A percentile compares a stretch with the other conserved stretches of the same genome.
These are phyloP conservation scores for Meripilus lineatus DNA, from an alignment of 1,284 basidiomycete genomes.

Conservation along the genomic window DNA sequence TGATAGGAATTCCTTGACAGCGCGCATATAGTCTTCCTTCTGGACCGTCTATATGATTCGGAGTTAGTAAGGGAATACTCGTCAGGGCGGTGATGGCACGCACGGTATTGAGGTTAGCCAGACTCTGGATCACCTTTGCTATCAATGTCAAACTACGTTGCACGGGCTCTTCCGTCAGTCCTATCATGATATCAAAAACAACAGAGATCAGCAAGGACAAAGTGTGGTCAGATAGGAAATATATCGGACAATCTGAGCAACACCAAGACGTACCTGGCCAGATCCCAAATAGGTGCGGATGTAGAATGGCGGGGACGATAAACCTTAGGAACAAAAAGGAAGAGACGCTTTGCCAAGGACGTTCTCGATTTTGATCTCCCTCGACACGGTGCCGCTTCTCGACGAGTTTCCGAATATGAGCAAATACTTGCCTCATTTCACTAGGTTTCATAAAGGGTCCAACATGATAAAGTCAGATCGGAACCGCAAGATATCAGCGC, in stretches of 20 bases:
- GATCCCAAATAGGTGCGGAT: constrained; percentile 74
- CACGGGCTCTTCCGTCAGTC: constrained; percentile 57
- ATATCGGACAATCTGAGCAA: too few species aligned
- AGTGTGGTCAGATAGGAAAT: too few species aligned
- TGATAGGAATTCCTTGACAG: constrained; percentile 60
- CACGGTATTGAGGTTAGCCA: constrained; percentile 74
- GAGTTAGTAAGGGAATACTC: neutral
- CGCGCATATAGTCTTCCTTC: constrained; percentile 71
- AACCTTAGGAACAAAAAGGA: constrained; percentile 84
- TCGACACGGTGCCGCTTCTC: constrained; percentile 53
- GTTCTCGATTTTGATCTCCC: constrained; percentile 42
- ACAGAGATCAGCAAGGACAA: constrained; percentile 1
- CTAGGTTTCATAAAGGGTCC: constrained; percentile 31
- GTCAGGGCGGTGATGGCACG: too few species aligned
- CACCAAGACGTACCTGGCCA: constrained; percentile 49
- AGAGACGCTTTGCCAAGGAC: constrained; percentile 77
- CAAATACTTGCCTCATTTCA: constrained; percentile 70
- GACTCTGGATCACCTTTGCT: constrained; percentile 75
- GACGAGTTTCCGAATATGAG: constrained; percentile 66
- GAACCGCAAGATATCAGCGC: too few species aligned
- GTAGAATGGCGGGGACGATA: constrained; percentile 75
- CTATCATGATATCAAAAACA: constrained; percentile 31
- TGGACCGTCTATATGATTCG: constrained; percentile 46
- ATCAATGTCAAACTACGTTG: constrained; percentile 73
- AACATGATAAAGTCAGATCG: neutral